Evolutionary conservation across 768 basidiomycete genomes (phyloP).

Genomic region (Trametes maxima): DNA sequence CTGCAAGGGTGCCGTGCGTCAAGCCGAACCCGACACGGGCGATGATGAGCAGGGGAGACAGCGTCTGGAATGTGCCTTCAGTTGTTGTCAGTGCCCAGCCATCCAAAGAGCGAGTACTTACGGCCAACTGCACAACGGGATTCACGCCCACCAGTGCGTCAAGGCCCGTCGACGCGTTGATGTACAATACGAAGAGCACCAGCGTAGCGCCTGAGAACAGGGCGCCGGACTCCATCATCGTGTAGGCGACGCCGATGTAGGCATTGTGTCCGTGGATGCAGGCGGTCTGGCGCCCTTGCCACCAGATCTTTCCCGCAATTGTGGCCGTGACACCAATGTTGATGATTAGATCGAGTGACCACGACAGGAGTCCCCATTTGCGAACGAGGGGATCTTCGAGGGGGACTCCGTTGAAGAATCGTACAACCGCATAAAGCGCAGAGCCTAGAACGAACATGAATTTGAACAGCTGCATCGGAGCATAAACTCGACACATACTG

Average conservation of each 20-base stretch:
- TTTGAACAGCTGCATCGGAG: neutral
- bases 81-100: neutral
- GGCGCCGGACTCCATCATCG: slow-evolving; percentile 9
- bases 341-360: slow-evolving; percentile 9
- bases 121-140: slow-evolving; percentile 2
- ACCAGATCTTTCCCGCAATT: slow-evolving; percentile 1
- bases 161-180: neutral
- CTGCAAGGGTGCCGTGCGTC: neutral
- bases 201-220: slow-evolving; percentile 8
- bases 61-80: neutral
- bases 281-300: neutral
- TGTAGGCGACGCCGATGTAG: slow-evolving; percentile 4
- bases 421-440: neutral
- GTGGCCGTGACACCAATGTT: slow-evolving; percentile 7
- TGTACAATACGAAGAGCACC: slow-evolving; percentile 5
- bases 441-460: neutral
- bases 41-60: slow-evolving; percentile 2
- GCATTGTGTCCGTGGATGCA: slow-evolving; percentile 3
- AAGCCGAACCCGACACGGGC: slow-evolving; percentile 1
- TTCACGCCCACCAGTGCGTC: slow-evolving; percentile 7
- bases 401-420: neutral
- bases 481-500: neutral
- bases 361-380: neutral
- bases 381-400: neutral
- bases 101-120: neutral